Evolutionary conservation across 2,329 filamentous ascomycete genomes (phyloP).

Genomic region (Aspergillus sp.): DNA sequence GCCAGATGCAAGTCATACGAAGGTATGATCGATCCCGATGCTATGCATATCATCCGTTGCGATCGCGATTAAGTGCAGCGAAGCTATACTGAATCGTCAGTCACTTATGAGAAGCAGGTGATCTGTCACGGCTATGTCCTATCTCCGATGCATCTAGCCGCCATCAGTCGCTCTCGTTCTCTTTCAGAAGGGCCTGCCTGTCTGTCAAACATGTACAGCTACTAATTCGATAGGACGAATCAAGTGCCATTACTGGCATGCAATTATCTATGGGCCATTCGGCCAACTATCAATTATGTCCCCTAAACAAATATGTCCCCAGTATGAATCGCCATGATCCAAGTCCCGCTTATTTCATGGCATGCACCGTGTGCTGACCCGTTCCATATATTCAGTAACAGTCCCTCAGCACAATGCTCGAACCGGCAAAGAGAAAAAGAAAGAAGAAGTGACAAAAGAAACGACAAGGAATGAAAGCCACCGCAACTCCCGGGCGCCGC

Average conservation of each 20-base stretch:
- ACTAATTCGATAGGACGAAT: neutral
- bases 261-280: constrained; percentile 17
- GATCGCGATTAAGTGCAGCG: neutral
- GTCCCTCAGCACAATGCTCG: neutral
- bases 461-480: constrained; percentile 9
- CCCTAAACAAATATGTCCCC: constrained; percentile 18
- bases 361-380: constrained; percentile 14
- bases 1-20: neutral
- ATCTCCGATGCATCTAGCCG: neutral
- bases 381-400: constrained; percentile 10
- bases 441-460: neutral
- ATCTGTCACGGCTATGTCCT: neutral
- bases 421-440: neutral
- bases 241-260: constrained; percentile 6
- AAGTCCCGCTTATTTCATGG: constrained; percentile 25
- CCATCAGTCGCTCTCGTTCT: no score
- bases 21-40: neutral
- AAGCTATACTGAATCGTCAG: neutral
- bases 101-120: neutral
- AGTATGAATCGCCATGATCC: constrained; percentile 19
- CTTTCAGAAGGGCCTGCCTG: no score
- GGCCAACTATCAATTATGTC: constrained; percentile 24
- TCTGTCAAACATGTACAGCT: neutral
- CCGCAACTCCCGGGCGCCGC: constrained; percentile 16
- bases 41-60: neutral